Base-by-base conservation (phyloP, 306 rosid genomes). In the Spatholobus suberectus region DNA sequence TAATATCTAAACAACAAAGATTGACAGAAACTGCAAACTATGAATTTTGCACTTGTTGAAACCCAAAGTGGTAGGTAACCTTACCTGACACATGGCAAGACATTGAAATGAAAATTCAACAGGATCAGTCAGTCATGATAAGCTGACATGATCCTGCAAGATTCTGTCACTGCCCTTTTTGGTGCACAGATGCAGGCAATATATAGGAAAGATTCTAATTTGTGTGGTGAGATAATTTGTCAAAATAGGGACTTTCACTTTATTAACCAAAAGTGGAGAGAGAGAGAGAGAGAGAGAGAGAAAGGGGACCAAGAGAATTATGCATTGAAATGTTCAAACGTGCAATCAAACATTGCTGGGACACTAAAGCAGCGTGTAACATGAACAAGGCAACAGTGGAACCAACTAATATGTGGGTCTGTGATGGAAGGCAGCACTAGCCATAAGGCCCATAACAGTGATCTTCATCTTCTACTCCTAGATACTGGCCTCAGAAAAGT, bases 331-430 rank as follows among this genome's bases (percentile, higher is more conserved):
- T 83, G 80, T 69, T 82, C 71, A 58, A 90, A 85, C 76, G 79
- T 72, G 63, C 70, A 69, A 82, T 82, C 77, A 69, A 84, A 85
- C 76, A 87, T 79, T 83, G 13, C 65, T 32, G 82, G 82, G 84
- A 81, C 80, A 82, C 57, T 62, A 81, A 83, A 44, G 82, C 77
- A 76, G 78, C 73, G 78, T 47, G 81, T 76, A 67, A 76, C 23
- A 52, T 72, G 80, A 80, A 86, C 73, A 74, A 77, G 82, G 86
- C 73, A 75, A 73, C 51, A 86, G 83, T 79, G 86, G 77, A 89
- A 86, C 88, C 83, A 79, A 70, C 73, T 32, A 76, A 71, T 68
- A 84, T 47, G 87, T 78, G 89, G 86, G 81, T 89, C 87, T 89
- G 6, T 37, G 78, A 73, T 29, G 76, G 82, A 49, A 32, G 83